Percentiles rank a stretch among this genome's conserved stretches.
phyloP scores from a whole-genome alignment of 495 filamentous ascomycete genomes.

The Amniculicola lignicola region DNA sequence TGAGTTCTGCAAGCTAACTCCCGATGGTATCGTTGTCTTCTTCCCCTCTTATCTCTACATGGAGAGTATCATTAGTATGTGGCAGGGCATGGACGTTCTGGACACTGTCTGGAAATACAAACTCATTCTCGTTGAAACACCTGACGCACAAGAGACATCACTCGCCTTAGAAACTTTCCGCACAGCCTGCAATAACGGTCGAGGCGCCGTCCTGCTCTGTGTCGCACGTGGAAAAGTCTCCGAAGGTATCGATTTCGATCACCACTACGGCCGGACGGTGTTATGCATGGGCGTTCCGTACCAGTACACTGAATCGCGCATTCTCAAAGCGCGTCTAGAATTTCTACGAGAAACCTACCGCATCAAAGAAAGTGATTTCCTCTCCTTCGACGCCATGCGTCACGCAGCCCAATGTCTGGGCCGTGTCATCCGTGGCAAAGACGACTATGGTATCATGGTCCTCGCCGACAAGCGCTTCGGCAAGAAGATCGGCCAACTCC shows the following conservation, averaged over 20 bases:
- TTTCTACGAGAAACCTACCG: conserved; percentile 96
- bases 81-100: conserved; percentile 96
- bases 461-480: conserved; percentile 88
- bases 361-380: conserved; percentile 95
- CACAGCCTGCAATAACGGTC: conserved; percentile 93
- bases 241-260: conserved; percentile 98
- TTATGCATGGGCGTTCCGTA: conserved; percentile 96
- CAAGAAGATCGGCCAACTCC: conserved; percentile 83
- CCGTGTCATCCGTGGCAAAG: conserved; percentile 92
- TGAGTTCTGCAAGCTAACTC: conserved; percentile 91
- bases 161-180: conserved; percentile 95
- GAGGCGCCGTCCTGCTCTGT: conserved; percentile 88
- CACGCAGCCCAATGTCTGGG: conserved; percentile 97
- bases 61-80: conserved; percentile 98
- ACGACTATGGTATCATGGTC: conserved; percentile 99
- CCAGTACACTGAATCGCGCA: conserved; percentile 97
- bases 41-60: conserved; percentile 99
- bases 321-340: conserved; percentile 92
- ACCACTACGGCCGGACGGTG: conserved; percentile 96
- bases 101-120: conserved; percentile 99
- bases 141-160: conserved; percentile 94
- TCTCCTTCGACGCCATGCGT: conserved; percentile 98
- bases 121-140: conserved; percentile 95
- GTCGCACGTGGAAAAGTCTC: conserved; percentile 96
- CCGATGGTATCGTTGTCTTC: conserved; percentile 97